A percentile compares a stretch with the other conserved stretches of the same genome.
These are phyloP conservation scores for Clavispora fructus DNA, from an alignment of 805 yeast species.

Conservation along the genomic window DNA sequence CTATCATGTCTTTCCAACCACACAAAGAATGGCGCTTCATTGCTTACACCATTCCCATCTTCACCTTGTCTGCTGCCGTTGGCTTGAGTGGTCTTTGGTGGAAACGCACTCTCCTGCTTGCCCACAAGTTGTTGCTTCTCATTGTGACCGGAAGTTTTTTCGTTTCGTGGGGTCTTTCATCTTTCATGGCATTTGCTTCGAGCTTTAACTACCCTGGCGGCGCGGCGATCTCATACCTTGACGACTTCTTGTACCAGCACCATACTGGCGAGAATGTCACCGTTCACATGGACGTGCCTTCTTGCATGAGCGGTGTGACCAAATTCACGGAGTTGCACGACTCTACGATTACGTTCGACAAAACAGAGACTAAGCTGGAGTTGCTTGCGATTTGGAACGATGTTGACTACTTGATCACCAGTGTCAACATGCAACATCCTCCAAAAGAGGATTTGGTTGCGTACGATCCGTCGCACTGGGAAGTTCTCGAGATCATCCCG, in stretches of 20 bases:
- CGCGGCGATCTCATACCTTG: slow-evolving; percentile 53
- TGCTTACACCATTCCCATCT: slow-evolving; percentile 65
- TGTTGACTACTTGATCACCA: slow-evolving; percentile 27
- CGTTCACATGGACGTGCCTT: slow-evolving; percentile 72
- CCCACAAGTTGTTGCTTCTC: slow-evolving; percentile 24
- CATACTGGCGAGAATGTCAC: slow-evolving; percentile 16
- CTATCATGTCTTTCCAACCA: slow-evolving; percentile 70
- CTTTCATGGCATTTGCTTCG: slow-evolving; percentile 56
- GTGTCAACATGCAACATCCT: slow-evolving; percentile 12
- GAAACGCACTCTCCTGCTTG: slow-evolving; percentile 14
- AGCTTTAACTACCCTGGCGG: slow-evolving; percentile 89
- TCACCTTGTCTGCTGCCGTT: slow-evolving; percentile 59
- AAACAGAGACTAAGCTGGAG: slow-evolving; percentile 51
- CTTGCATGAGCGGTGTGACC: slow-evolving; percentile 86
- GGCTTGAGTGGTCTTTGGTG: slow-evolving; percentile 40
- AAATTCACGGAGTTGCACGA: slow-evolving; percentile 61
- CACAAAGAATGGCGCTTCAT: slow-evolving; percentile 96
- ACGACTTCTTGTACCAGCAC: slow-evolving; percentile 31
- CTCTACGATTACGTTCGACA: slow-evolving; percentile 53
- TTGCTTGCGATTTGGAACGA: slow-evolving; percentile 29
- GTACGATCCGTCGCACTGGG: slow-evolving; percentile 9
- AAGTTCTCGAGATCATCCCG: slow-evolving; percentile 20
- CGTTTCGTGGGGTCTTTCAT: slow-evolving; percentile 33
- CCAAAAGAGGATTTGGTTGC: slow-evolving; percentile 4
- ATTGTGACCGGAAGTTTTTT: slow-evolving; percentile 16